A percentile compares a stretch with the other conserved stretches of the same genome.
phyloP scores from a whole-genome alignment of 306 rosid species.

The Inga oerstediana region DNA sequence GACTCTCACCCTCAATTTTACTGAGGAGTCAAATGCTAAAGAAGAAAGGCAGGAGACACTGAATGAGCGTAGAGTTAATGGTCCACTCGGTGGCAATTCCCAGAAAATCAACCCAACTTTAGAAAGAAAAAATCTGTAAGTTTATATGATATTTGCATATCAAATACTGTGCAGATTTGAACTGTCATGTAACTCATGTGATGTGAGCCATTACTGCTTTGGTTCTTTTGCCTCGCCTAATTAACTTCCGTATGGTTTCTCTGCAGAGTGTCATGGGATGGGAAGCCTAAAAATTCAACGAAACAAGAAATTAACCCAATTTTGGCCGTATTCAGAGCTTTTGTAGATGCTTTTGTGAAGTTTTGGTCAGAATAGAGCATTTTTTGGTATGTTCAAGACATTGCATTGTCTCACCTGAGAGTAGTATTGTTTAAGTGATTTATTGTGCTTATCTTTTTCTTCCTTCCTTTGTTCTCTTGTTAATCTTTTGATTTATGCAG shows the following conservation, averaged over 20 bases:
- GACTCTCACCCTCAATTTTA: constrained; percentile 26
- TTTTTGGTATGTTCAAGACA: constrained; percentile 23
- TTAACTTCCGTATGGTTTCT: constrained; percentile 28
- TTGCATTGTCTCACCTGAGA: constrained; percentile 26
- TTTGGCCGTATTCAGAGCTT: constrained; percentile 53
- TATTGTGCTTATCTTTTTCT: not conserved
- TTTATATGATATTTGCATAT: constrained; percentile 25
- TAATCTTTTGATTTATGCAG: not conserved
- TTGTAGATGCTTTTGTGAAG: constrained; percentile 63
- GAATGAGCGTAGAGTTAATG: constrained; percentile 42
- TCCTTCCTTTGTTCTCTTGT: too few relatives aligned
- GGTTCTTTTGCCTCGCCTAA: constrained; percentile 23
- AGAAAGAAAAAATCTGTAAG: constrained; percentile 92
- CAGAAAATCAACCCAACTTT: constrained; percentile 61
- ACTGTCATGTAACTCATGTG: not conserved
- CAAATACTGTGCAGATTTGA: not conserved
- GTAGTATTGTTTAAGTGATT: not conserved
- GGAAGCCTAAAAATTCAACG: constrained; percentile 40
- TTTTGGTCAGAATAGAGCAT: constrained; percentile 72
- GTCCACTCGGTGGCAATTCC: constrained; percentile 43
- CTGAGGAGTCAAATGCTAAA: constrained; percentile 29
- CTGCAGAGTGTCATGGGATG: constrained; percentile 94
- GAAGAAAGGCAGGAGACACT: constrained; percentile 34
- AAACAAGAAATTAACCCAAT: constrained; percentile 61
- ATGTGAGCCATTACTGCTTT: constrained; percentile 16